Percentiles rank a stretch among this genome's conserved stretches.
These are phyloP conservation scores for Laetiporus sulphureus DNA, from an alignment of 1,284 basidiomycete genomes.

Conservation along the genomic window DNA sequence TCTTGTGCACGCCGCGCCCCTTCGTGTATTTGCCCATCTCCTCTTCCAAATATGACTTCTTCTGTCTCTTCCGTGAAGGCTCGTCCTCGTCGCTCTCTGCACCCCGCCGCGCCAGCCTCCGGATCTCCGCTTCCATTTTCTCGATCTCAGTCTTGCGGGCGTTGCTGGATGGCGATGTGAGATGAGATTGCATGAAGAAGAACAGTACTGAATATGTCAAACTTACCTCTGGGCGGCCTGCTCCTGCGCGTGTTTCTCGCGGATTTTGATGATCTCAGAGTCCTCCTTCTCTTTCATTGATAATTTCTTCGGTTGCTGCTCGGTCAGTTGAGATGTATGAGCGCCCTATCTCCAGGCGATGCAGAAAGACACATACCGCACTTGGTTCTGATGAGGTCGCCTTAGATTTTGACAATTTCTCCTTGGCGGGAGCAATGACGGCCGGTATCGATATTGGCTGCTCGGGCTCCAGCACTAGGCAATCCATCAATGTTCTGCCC, in stretches of 20 bases:
- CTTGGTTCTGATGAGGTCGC: conserved; percentile 11
- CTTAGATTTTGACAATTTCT: conserved; percentile 16
- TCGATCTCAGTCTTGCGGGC: conserved; percentile 75
- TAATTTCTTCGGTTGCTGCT: conserved; percentile 14
- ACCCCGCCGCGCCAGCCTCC: conserved; percentile 54
- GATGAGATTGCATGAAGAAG: conserved; percentile 1
- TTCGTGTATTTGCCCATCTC: conserved; percentile 77
- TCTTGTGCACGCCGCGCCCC: conserved; percentile 52
- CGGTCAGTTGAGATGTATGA: conserved; percentile 1
- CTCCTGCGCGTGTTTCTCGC: conserved; percentile 67
- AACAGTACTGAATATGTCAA: background rate
- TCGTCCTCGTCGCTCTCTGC: conserved; percentile 58
- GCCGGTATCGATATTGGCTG: conserved; percentile 22
- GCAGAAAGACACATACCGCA: conserved; percentile 3
- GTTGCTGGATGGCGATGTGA: conserved; percentile 34
- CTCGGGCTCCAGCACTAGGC: conserved; percentile 40
- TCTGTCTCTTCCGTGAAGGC: conserved; percentile 46
- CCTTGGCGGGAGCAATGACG: conserved; percentile 12
- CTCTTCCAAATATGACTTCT: conserved; percentile 70
- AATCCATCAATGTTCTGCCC: background rate
- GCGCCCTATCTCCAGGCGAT: background rate
- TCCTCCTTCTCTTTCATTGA: conserved; percentile 34
- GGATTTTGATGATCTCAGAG: conserved; percentile 52
- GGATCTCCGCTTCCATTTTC: conserved; percentile 83
- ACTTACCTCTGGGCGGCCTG: conserved; percentile 52